Percentiles rank a stretch among this genome's conserved stretches.
Evolutionary conservation across 768 basidiomycete species (phyloP).

Genomic region (Collybiopsis confluens): DNA sequence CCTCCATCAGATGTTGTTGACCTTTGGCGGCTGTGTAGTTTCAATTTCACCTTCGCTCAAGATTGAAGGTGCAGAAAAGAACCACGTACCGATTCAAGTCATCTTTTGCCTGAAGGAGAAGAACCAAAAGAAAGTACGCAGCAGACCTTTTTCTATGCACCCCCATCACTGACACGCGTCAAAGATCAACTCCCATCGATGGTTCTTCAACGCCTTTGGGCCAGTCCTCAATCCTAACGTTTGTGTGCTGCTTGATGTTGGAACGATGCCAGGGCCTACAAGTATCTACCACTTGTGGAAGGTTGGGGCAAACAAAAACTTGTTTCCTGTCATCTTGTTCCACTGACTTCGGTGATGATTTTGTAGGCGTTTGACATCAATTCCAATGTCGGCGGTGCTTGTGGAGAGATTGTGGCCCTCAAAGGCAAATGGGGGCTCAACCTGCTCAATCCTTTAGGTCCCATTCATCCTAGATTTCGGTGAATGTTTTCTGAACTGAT

Average conservation of each 20-base stretch:
- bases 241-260: conserved; percentile 88
- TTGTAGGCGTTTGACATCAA: conserved; percentile 80
- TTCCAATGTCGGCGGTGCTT: conserved; percentile 87
- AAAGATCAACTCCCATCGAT: conserved; percentile 83
- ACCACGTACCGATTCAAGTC: conserved; percentile 84
- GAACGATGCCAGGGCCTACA: conserved; percentile 65
- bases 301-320: conserved; percentile 14
- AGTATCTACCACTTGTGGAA: conserved; percentile 78
- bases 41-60: conserved; percentile 79
- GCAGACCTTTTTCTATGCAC: not conserved
- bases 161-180: not conserved
- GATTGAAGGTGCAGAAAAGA: conserved; percentile 74
- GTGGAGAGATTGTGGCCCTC: conserved; percentile 92
- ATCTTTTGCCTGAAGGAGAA: conserved; percentile 91
- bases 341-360: no score
- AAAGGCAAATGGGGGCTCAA: conserved; percentile 81
- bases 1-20: conserved; percentile 4
- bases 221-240: conserved; percentile 85
- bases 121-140: conserved; percentile 76
- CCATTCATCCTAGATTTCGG: conserved; percentile 18
- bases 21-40: no score
- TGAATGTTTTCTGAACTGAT: not conserved
- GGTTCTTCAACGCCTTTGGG: conserved; percentile 93
- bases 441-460: conserved; percentile 68
- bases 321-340: not conserved